Base-by-base conservation (phyloP, 192 early-diverging fungal genomes). In the Dissophora globulifera region DNA sequence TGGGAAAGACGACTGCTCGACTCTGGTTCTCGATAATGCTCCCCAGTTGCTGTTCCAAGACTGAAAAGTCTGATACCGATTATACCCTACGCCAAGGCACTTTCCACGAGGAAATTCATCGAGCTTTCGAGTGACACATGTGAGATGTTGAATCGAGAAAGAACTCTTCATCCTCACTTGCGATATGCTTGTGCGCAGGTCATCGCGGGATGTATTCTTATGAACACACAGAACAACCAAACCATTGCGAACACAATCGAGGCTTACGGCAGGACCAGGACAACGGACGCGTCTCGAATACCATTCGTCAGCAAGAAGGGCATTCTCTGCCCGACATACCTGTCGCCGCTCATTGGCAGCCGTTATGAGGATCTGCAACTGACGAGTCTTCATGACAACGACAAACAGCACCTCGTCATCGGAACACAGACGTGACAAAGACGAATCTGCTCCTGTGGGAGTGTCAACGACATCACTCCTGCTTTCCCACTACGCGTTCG, bases 181-280 rank as follows among this genome's bases (percentile, higher is more conserved):
- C 68, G 22, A 53, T 71, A 48, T 62, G 50, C 52, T 12, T 71
- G 68, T 48, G 58, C 58, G 29, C 68, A 53, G 33, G n/a, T 62
- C 17, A 30, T 71, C 30, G 68, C 58, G 19, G 59, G 50, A 20
- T 52, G 50, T 9, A 71, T 71, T 30, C 38, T 71, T n/a, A n/a
- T 56, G 20, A 57, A 71, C 52, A 61, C 51, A 48, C 46, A 32
- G 31, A 71, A 48, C 20, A 53, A 42, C 26, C 49, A 62, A 12
- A 58, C 58, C 3, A 59, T 71, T 41, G 33, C 47, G n/a, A 71
- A 62, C 32, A 62, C 52, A 38, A 51, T 71, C 22, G 59, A 62
- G 33, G 31, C 53, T 1, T 71, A 53, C 20, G 51, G 51, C 23
- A 38, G 42, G 17, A 57, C 46, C 12, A 50, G 47, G 58, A 33